These are phyloP conservation scores for Helotiales sp. DNA, from an alignment of 2,329 filamentous ascomycete genomes.

Conservation along the genomic window DNA sequence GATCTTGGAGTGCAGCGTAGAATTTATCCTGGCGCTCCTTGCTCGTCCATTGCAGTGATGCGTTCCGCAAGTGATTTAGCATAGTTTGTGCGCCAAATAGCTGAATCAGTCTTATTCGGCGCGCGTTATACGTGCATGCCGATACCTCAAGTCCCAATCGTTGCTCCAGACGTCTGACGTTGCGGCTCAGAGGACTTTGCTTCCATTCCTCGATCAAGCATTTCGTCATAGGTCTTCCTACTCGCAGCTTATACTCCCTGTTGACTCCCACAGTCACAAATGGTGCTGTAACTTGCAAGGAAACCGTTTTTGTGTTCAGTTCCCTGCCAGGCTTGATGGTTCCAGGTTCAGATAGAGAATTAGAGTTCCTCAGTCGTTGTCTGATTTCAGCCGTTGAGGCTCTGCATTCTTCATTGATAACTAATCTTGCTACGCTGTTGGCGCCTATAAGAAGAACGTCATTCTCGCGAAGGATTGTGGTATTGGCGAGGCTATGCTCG, in stretches of 20 bases:
- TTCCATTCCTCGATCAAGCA: constrained; percentile 13
- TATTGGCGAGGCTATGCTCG: background rate
- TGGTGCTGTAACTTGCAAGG: background rate
- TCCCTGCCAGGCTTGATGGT: background rate
- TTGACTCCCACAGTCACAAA: background rate
- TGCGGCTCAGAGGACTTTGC: constrained; percentile 3
- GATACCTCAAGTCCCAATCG: constrained; percentile 17
- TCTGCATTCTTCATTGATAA: constrained; percentile 3
- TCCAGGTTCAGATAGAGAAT: constrained; percentile 7
- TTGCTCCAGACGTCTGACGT: constrained; percentile 3
- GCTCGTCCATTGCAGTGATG: constrained; percentile 4
- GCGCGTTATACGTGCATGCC: constrained; percentile 14
- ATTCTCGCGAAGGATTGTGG: background rate
- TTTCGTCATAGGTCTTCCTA: constrained; percentile 7
- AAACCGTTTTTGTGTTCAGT: background rate
- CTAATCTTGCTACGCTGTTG: background rate
- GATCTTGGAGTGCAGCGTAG: constrained; percentile 3
- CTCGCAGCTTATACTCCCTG: constrained; percentile 6
- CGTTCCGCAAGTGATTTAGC: constrained; percentile 8
- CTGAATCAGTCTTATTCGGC: constrained; percentile 6
- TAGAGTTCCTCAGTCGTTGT: constrained; percentile 6
- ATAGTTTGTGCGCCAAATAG: constrained; percentile 13
- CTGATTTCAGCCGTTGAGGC: background rate
- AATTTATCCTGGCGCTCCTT: constrained; percentile 4
- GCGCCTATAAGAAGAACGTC: constrained; percentile 17